These are phyloP conservation scores for Rosa chinensis DNA, from an alignment of 306 rosid species.

Conservation along the genomic window DNA sequence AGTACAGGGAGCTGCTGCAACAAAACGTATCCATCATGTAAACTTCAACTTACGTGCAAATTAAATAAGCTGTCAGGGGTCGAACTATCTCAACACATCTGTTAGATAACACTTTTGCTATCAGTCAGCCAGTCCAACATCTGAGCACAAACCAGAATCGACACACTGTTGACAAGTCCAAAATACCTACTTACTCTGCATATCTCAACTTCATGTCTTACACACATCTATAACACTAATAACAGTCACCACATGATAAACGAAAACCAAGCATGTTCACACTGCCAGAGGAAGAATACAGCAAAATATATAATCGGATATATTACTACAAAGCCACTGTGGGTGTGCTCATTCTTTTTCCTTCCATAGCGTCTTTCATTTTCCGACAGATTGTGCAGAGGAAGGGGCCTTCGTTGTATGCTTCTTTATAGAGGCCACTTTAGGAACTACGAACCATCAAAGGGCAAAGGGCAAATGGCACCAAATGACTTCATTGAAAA, in stretches of 20 bases:
- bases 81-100: constrained; percentile 47
- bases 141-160: constrained; percentile 69
- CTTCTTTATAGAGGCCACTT: constrained; percentile 28
- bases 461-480: background rate
- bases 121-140: constrained; percentile 67
- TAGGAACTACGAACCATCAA: constrained; percentile 14
- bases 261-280: constrained; percentile 67
- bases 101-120: constrained; percentile 45
- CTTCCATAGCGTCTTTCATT: constrained; percentile 99
- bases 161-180: constrained; percentile 46
- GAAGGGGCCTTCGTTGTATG: constrained; percentile 68
- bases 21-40: constrained; percentile 21
- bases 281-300: constrained; percentile 64
- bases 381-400: constrained; percentile 76
- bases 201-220: constrained; percentile 74
- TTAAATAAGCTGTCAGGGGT: constrained; percentile 55
- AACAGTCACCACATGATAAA: constrained; percentile 41
- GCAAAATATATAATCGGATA: constrained; percentile 46
- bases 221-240: constrained; percentile 38
- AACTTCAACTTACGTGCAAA: constrained; percentile 62
- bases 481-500: constrained; percentile 6
- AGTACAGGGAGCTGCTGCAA: constrained; percentile 8
- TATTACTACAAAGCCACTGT: constrained; percentile 57
- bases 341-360: constrained; percentile 72
- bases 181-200: constrained; percentile 42